Base-by-base conservation (phyloP, 2,329 filamentous ascomycete genomes). In the Trichoderma atrobrunneum region DNA sequence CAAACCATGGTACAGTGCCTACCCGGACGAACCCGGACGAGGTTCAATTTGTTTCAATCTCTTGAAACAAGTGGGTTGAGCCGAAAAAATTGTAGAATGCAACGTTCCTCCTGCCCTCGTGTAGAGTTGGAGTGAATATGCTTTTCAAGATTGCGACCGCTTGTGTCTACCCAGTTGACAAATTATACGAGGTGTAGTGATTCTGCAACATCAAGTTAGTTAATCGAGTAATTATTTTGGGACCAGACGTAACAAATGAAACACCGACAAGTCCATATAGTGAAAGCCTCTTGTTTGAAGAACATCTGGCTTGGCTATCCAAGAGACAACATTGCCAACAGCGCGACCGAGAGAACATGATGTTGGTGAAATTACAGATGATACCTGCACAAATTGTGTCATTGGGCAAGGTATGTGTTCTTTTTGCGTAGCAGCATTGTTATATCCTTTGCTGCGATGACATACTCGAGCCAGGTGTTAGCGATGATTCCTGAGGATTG, bases 291-390 rank as follows among this genome's bases (percentile, higher is more conserved):
- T 43, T 43, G 39, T 43, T 43, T 43, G 3, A 43, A 43, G 39
- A 43, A 43, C 16, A 10, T 43, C 39, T n/a, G 18, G 39, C 18
- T n/a, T n/a, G 39, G 16, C 39, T n/a, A 43, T n/a, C 36, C 36
- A 43, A 43, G 36, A n/a, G 36, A 43, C 36, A 18, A 43, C 16
- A 1, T 43, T 43, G 36, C 36, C 36, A 18, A 1, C 36, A 43
- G 36, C 16, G 16, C 36, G 16, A 43, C 0, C 16, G 7, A 18
- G 36, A 43, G 36, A 18, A 1, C 36, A 3, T 8, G 16, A 18
- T 1, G 16, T 43, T 43, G 0, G 36, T 43, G 0, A 18, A 18
- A 1, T 18, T 0, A n/a, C 7, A 18, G 36, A 43, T 1, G 3
- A 8, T 43, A 18, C 36, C 36, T 43, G 16, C 36, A 18, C 7